Conservation (phyloP, 2,329 filamentous ascomycete species). For the Penicillium brevicompactum region DNA sequence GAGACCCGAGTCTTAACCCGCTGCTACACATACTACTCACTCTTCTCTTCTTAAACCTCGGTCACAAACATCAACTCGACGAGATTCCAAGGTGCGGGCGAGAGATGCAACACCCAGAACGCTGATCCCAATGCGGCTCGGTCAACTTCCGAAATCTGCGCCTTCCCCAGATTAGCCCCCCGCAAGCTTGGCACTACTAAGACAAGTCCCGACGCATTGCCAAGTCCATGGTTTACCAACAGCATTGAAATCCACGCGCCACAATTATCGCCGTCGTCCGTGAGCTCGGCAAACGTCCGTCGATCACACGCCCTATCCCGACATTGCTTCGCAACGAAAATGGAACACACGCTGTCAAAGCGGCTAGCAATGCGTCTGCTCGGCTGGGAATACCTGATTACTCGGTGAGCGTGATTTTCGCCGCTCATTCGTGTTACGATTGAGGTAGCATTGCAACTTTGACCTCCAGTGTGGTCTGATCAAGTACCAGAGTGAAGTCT, state of each 20-base stretch:
- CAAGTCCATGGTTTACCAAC: neutral
- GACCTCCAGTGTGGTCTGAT: neutral
- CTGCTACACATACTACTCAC: too few relatives aligned
- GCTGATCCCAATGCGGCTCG: neutral
- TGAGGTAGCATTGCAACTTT: neutral
- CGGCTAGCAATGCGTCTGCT: neutral
- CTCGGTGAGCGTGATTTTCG: neutral
- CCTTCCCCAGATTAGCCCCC: neutral
- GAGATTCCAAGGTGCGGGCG: too few relatives aligned
- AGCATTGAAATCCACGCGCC: neutral
- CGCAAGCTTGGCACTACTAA: neutral
- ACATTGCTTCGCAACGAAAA: neutral
- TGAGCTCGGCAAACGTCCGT: neutral
- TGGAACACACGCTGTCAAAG: neutral
- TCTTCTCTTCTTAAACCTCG: too few relatives aligned
- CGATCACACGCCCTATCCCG: neutral
- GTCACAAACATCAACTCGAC: too few relatives aligned
- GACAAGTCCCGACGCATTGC: neutral
- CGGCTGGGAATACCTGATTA: neutral
- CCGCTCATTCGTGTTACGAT: neutral
- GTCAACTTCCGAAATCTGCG: neutral
- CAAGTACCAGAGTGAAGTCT: neutral
- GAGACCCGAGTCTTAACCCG: too few relatives aligned
- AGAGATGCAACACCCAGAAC: too few relatives aligned
- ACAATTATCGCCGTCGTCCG: neutral